Evolutionary conservation across 768 basidiomycete genomes (phyloP), one percentile per base, ranked within the genome.

Genomic region (Suillus lakei): DNA sequence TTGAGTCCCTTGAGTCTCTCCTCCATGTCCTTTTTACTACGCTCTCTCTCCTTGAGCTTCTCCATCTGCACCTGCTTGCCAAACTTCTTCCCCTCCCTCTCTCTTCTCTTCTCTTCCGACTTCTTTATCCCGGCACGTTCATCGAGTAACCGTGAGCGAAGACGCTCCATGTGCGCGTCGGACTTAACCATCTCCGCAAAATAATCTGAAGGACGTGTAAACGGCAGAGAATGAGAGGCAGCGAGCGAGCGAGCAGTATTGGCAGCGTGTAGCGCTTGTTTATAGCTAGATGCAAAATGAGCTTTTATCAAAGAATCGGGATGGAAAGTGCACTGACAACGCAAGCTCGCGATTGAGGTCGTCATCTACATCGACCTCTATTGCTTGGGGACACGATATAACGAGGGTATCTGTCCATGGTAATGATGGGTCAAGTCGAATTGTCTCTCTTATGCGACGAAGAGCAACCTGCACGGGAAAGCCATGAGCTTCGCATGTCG

Each of bases 101-200:
- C 93, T 71, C 90, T 91, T 69, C 92, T 87, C 72, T 95, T 96
- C 62, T 95, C 92, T 74, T 99, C 97, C 65, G 91, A 86, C 77
- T 92, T 93, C 77, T 98, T 96, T 70, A 99, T 95, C 1, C 85
- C 84, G 1, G 95, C 92, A 30, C 83, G 80, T 77, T 99, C 98
- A 78, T 99, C 93, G 32, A 99, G 84, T 30, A 99, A 78, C 21
- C 91, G 88, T 67, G 95, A 91, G 62, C 98, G 91, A 69, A 99
- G 93, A 65, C 95, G 89, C 76, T 98, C 95, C 98, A 99, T 99
- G 79, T 99, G 98, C 8, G 92, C 82, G 71, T 99, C 98, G 38
- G 90, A 91, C 78, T 99, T 98, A 70, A 98, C 91, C 97, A 99
- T 99, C 80, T 99, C 97, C 28, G 97, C 97, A 69, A 97, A 99